Evolutionary conservation across 345 rosid species (phyloP).

Genomic region (Citrus reticulata): DNA sequence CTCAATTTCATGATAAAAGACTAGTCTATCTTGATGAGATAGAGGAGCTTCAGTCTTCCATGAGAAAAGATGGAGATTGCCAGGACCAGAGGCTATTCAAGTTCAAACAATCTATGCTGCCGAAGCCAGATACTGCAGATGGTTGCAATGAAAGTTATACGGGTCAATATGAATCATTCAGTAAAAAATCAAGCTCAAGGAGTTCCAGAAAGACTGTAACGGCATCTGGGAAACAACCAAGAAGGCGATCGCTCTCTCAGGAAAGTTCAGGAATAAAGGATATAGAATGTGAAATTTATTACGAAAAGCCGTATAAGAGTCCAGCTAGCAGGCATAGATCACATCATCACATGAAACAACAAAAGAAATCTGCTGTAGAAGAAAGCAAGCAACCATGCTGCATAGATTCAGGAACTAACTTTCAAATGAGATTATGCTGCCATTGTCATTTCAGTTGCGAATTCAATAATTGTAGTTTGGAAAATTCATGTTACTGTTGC

Average conservation of each 20-base stretch:
- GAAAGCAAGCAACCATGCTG: background rate
- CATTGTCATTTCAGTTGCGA: constrained; percentile 6
- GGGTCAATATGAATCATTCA: constrained; percentile 16
- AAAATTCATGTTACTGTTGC: constrained; percentile 20
- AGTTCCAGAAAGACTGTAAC: constrained; percentile 12
- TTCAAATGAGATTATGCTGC: background rate
- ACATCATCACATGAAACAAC: constrained; percentile 13
- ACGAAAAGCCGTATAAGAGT: constrained; percentile 25
- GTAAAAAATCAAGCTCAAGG: constrained; percentile 24
- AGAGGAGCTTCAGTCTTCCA: constrained; percentile 43
- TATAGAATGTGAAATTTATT: constrained; percentile 29
- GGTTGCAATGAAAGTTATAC: constrained; percentile 1
- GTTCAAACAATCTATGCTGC: constrained; percentile 35
- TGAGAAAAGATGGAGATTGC: constrained; percentile 16
- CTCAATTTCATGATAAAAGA: constrained; percentile 28
- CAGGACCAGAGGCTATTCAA: constrained; percentile 58
- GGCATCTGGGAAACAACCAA: constrained; percentile 22
- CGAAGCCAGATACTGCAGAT: background rate
- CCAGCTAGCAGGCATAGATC: constrained; percentile 21
- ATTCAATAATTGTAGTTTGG: constrained; percentile 25
- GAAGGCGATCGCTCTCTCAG: constrained; percentile 31
- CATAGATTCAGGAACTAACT: constrained; percentile 1
- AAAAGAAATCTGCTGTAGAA: constrained; percentile 7
- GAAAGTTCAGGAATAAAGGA: constrained; percentile 31
- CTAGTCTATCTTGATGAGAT: constrained; percentile 50